Evolutionary conservation across 1,284 basidiomycete genomes (phyloP), one percentile per base, ranked within the genome.

Genomic region (Ganoderma sp.): DNA sequence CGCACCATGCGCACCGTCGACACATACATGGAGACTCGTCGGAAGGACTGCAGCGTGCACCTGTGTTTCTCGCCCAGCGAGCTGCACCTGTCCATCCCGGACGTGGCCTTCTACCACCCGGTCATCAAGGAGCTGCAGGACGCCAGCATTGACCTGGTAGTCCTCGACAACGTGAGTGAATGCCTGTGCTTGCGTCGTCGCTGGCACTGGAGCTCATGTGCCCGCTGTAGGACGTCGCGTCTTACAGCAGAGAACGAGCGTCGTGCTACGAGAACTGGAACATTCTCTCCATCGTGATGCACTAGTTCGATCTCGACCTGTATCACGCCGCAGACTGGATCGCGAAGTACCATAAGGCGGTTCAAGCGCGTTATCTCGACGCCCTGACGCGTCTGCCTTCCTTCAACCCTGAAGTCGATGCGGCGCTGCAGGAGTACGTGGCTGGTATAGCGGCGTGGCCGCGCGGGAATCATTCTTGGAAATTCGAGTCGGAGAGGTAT

Each of bases 161-260:
- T 50, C 6, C 19, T 62, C 1, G 61, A 62, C 19, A 62, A 62
- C 15, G 61, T 62, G 45, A n/a, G 61, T 50, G 1, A 9, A 17
- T 17, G 3, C 3, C 43, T 5, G 5, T 32, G 25, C 25, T 28
- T 28, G 25, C 25, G 25, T 28, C 25, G 25, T 28, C 25, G 25
- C 25, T 28, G 25, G 25, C 25, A 28, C 25, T 32, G 32, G 32
- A 32, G 4, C 32, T 32, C 32, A 28, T 28, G 25, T 28, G 2
- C 25, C 25, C 2, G 25, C 2, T 3, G 32, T 15, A 62, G 61
- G 63, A 82, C 66, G 71, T 82, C 0, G 75, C 75, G 64, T 83
- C 81, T 1, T 83, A 78, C 73, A 81, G 79, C 64, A 73, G 75
- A 41, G 81, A 83, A 57, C 79, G 81, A 64, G 73, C 80, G 8